These are phyloP conservation scores for Lipomyces mesembrius DNA, from an alignment of 805 yeast species.

Conservation along the genomic window DNA sequence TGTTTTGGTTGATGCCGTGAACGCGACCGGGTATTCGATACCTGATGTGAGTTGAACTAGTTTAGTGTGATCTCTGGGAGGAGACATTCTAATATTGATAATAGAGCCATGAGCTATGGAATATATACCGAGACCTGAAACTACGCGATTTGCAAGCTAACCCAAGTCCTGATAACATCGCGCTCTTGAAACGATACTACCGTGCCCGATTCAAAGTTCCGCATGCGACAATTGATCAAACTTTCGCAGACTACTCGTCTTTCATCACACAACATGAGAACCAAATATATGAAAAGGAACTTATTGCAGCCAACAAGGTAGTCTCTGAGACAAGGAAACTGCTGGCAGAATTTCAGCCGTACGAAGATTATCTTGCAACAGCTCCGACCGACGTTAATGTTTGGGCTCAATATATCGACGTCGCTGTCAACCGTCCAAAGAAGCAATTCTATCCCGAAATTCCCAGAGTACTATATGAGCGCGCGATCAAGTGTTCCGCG, in stretches of 20 bases:
- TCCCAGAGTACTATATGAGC: constrained; percentile 40
- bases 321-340: constrained; percentile 28
- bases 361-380: constrained; percentile 34
- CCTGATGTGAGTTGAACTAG: constrained; percentile 23
- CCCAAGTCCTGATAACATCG: constrained; percentile 15
- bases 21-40: constrained; percentile 28
- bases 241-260: constrained; percentile 42
- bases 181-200: constrained; percentile 29
- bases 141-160: constrained; percentile 4
- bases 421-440: constrained; percentile 35
- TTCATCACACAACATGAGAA: constrained; percentile 39
- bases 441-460: constrained; percentile 31
- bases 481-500: constrained; percentile 35
- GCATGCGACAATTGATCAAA: constrained; percentile 39
- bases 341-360: constrained; percentile 22
- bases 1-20: constrained; percentile 33
- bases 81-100: background rate
- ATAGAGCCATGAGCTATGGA: constrained; percentile 38
- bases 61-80: background rate
- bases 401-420: constrained; percentile 42
- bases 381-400: constrained; percentile 16
- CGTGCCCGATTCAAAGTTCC: constrained; percentile 40
- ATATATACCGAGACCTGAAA: constrained; percentile 33
- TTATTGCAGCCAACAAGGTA: constrained; percentile 39
- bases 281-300: constrained; percentile 40